Base-by-base conservation (phyloP, 257 asterid genomes). In the Cordia subcordata region DNA sequence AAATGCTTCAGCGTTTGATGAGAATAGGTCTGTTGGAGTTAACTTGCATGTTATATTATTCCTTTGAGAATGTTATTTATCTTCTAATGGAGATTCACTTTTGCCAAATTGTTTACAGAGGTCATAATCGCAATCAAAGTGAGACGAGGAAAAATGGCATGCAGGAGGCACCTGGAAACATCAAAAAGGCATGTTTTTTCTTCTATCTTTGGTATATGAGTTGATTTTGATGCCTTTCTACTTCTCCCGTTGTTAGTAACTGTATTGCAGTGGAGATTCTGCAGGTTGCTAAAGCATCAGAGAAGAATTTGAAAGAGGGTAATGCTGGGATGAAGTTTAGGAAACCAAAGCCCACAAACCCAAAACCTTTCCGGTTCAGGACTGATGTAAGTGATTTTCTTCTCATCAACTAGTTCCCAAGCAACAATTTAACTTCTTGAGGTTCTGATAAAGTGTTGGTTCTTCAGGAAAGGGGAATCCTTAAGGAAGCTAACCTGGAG, bases 291-390 rank as follows among this genome's bases (percentile, higher is more conserved):
- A 78, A 70, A 72, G 64, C 69, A 57, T 67, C 38, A 39, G 81
- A 73, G 39, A 84, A 70, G 67, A 72, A 54, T 50, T 44, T 23
- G 62, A 85, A 85, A 66, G 87, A 67, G 55, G 71, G 71, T 49
- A 63, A 47, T 63, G 63, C 72, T 49, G 84, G 67, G 46, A 51
- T 66, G 63, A 86, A 86, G 82, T 68, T 67, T 63, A 80, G 72
- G 81, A 93, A 89, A 77, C 85, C 83, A 35, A 93, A 83, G 84
- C 82, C 83, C 39, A 89, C 99, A 58, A 83, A 83, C 47, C 97
- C 97, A 5, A 93, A 86, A 65, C 99, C 99, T 50, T 93, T 93
- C 75, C 85, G 93, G 77, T 89, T 93, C 62, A 80, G 97, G 85
- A 93, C 99, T 64, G 95, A 85, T 64, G 99, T 89, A 77, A 87